Evolutionary conservation across 2,329 filamentous ascomycete species (phyloP), one percentile per base, ranked within the genome.

Genomic region (Fusarium metavorans): DNA sequence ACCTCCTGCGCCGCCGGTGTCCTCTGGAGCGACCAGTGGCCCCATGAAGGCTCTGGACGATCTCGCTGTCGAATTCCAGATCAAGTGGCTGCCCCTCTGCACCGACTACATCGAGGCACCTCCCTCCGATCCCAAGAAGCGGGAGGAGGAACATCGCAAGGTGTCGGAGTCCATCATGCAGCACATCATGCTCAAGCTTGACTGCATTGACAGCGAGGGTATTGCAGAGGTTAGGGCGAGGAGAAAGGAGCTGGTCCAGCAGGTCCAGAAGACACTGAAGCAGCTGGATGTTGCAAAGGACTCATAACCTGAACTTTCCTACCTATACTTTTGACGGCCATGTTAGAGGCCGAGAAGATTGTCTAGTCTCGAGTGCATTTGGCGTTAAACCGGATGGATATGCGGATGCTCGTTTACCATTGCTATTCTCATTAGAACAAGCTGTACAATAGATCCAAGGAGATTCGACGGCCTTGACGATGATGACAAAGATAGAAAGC

Each of bases 151-250:
- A 79, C 92, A 96, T 81, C 91, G 92, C 80, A 92, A 89, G 80
- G 82, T 97, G 20, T 92, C 90, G 5, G 94, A 97, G 85, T 94
- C 92, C 6, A 88, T 95, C 43, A 86, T 97, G 86, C 90, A 92
- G 71, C 92, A 95, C 76, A 90, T 95, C 3, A 79, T 96, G 41
- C 83, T 97, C 73, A 96, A 95, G 84, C 82, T 95, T 43, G 94
- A 97, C 80, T 91, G 88, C 25, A 90, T 96, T 4, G 93, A 96
- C 76, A 92, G 92, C 0, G 92, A 92, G 57, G 93, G 93, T 6
- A 90, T 94, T 74, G 81, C 85, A 11, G 90, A 92, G 14, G 90
- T 93, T 30, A 87, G 93, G 71, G 83, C 87, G 14, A 89, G 86
- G 80, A 86, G 94, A 79, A 95, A 93, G 84, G 92, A 92, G 67